Base-by-base conservation (phyloP, 345 rosid genomes). In the Euphorbia tirucalli region DNA sequence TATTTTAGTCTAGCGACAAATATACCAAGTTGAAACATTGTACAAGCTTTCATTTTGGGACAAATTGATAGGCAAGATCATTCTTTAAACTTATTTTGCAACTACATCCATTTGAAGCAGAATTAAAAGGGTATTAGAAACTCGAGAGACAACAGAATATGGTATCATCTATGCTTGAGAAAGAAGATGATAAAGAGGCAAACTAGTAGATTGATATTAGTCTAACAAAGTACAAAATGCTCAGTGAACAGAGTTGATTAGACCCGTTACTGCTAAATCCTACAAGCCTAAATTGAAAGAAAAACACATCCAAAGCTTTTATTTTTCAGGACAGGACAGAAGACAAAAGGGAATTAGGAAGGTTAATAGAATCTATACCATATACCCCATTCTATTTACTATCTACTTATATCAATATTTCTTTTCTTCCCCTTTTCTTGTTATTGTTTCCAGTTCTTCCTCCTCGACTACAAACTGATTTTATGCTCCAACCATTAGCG, bases 321-420 rank as follows among this genome's bases (percentile, higher is more conserved):
- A 76, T 84, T 80, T 61, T 80, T 22, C 56, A 59, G 66, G 66
- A 49, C 70, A 61, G 72, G 66, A 35, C 54, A 75, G 74, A 60
- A 44, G 54, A 66, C 65, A 61, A 74, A 68, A 75, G 70, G 78
- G 73, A 74, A 67, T 64, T 41, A 66, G 77, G 77, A 77, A 60
- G 44, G 74, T 76, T 68, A 75, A 70, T 52, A 69, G 52, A 69
- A 74, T 72, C 78, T 79, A 73, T 84, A 79, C 80, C 83, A 81
- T 81, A 81, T 75, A 67, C 68, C 61, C n/a, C 66, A 18, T 49
- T 65, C 71, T 66, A 59, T 65, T 50, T 18, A 59, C 75, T 66
- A 71, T 66, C 79, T 71, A 70, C 55, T 63, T 69, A 22, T 61
- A 61, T 24, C 25, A 46, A 46, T 46, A 61, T 37, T 61, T 73